Evolutionary conservation across 2,329 filamentous ascomycete species (phyloP).

Genomic region (Metarhizium album): DNA sequence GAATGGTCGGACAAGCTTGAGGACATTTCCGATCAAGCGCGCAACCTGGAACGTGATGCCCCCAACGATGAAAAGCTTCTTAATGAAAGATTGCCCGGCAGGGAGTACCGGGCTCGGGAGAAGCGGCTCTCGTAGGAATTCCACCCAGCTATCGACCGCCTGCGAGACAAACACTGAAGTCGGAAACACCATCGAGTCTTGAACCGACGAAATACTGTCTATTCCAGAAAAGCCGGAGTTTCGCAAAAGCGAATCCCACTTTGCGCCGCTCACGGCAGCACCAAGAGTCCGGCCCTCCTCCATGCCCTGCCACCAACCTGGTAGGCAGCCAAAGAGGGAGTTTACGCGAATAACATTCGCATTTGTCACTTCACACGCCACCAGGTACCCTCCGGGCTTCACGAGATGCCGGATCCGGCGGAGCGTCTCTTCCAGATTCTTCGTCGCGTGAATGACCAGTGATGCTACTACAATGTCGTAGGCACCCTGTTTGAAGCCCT

Average conservation of each 20-base stretch:
- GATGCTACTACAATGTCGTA: constrained; percentile 30
- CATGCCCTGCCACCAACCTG: not conserved
- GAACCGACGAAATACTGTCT: not conserved
- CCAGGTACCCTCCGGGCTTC: constrained; percentile 5
- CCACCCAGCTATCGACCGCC: not conserved
- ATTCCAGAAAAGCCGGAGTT: not conserved
- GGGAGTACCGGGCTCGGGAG: too few relatives aligned
- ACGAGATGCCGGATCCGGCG: constrained; percentile 4
- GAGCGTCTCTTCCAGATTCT: constrained; percentile 13
- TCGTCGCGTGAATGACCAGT: constrained; percentile 27
- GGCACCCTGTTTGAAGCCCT: constrained; percentile 18
- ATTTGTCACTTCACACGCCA: not conserved
- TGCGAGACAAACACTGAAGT: not conserved
- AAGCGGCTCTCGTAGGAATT: not conserved
- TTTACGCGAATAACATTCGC: not conserved
- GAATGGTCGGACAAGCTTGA: too few relatives aligned
- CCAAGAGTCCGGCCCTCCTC: not conserved
- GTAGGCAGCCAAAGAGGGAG: not conserved
- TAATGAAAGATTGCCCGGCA: too few relatives aligned
- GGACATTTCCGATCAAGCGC: too few relatives aligned
- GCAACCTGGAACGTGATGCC: too few relatives aligned
- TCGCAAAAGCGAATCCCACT: not conserved
- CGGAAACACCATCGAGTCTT: too few relatives aligned
- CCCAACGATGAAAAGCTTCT: too few relatives aligned
- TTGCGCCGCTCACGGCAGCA: not conserved